Evolutionary conservation across 495 filamentous ascomycete species (phyloP).

Genomic region (Aspergillus hancockii): DNA sequence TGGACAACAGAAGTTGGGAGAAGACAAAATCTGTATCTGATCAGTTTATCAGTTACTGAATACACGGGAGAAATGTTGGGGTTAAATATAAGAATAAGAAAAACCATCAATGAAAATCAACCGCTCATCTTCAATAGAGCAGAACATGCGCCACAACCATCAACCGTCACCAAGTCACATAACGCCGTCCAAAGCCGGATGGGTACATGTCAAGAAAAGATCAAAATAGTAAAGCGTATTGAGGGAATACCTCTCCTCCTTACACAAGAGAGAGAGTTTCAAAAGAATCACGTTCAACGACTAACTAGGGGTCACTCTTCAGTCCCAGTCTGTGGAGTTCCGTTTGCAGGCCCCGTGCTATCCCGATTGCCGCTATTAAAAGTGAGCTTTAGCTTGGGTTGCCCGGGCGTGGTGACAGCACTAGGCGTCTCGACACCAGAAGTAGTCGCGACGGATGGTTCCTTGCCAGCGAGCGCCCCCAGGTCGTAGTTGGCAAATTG

Average conservation of each 20-base stretch:
- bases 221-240: slow-evolving; percentile 10
- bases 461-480: slow-evolving; percentile 51
- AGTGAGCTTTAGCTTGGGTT: slow-evolving; percentile 60
- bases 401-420: slow-evolving; percentile 51
- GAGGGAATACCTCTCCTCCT: slow-evolving; percentile 16
- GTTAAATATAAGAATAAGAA: slow-evolving; percentile 10
- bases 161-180: slow-evolving; percentile 22
- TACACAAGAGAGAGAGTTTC: slow-evolving; percentile 16
- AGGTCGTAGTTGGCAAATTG: slow-evolving; percentile 68
- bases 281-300: neutral
- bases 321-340: slow-evolving; percentile 22
- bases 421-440: slow-evolving; percentile 72
- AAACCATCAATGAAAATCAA: slow-evolving; percentile 11
- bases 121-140: slow-evolving; percentile 21
- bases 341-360: slow-evolving; percentile 29
- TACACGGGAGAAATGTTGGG: neutral
- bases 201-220: slow-evolving; percentile 22
- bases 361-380: slow-evolving; percentile 51
- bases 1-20: neutral
- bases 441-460: slow-evolving; percentile 63
- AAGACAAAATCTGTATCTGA: neutral
- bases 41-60: neutral
- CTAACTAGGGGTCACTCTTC: slow-evolving; percentile 22
- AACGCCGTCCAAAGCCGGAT: slow-evolving; percentile 24
- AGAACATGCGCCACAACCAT: slow-evolving; percentile 28